phyloP scores from a whole-genome alignment of 2,329 filamentous ascomycete genomes.

The Penicillium olsonii region DNA sequence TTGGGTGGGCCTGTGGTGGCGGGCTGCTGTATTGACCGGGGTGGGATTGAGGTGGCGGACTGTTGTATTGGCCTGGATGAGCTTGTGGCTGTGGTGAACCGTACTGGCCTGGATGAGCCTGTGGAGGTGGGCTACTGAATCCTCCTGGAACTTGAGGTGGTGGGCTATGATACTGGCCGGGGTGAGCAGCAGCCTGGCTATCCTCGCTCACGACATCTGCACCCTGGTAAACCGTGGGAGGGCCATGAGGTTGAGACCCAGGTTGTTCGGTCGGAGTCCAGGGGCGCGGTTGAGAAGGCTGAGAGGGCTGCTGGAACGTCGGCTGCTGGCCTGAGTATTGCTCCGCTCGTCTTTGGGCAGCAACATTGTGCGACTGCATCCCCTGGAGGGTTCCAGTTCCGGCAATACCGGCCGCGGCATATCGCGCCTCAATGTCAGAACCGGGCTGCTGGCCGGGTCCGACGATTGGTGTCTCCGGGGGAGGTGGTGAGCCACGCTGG shows the following conservation, averaged over 20 bases:
- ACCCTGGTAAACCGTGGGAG: slow-evolving; percentile 89
- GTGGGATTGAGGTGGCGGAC: slow-evolving; percentile 24
- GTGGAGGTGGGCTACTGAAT: slow-evolving; percentile 15
- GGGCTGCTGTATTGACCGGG: slow-evolving; percentile 4
- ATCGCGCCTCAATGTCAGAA: slow-evolving; percentile 85
- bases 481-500: slow-evolving; percentile 87
- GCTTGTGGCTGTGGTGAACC: slow-evolving; percentile 19
- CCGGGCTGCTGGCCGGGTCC: slow-evolving; percentile 70
- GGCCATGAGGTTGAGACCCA: slow-evolving; percentile 82
- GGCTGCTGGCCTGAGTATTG: slow-evolving; percentile 66
- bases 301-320: slow-evolving; percentile 39
- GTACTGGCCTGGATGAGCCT: slow-evolving; percentile 20
- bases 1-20: background rate
- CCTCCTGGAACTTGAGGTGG: slow-evolving; percentile 30
- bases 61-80: slow-evolving; percentile 9
- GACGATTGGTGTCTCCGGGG: slow-evolving; percentile 85
- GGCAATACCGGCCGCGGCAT: slow-evolving; percentile 87
- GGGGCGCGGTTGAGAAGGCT: slow-evolving; percentile 59
- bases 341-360: slow-evolving; percentile 76
- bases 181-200: slow-evolving; percentile 39
- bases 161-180: slow-evolving; percentile 34
- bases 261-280: slow-evolving; percentile 96
- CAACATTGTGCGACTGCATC: slow-evolving; percentile 73
- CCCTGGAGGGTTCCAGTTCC: slow-evolving; percentile 79
- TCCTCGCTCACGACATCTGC: slow-evolving; percentile 63